phyloP scores from a whole-genome alignment of 1,284 basidiomycete genomes.

The Heterobasidion occidentale region DNA sequence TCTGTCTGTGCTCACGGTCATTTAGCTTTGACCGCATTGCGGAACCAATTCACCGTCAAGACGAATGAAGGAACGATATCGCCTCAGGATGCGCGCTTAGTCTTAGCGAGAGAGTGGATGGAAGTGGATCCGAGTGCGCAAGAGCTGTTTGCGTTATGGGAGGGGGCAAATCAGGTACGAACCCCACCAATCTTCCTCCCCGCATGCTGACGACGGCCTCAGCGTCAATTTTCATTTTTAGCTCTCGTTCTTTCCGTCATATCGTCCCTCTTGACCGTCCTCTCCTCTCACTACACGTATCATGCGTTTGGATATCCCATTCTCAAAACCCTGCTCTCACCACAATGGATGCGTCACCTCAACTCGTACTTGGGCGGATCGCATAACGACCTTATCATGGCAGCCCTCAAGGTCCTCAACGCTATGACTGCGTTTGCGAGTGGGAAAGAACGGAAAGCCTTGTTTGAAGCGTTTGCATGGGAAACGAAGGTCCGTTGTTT shows the following conservation, averaged over 20 bases:
- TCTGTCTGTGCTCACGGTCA: not conserved
- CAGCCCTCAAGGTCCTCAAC: constrained; percentile 55
- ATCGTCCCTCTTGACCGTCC: constrained; percentile 45
- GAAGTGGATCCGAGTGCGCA: constrained; percentile 43
- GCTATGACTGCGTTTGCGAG: constrained; percentile 53
- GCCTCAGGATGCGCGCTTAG: constrained; percentile 50
- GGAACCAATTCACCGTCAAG: constrained; percentile 49
- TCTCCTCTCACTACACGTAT: constrained; percentile 58
- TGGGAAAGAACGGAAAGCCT: constrained; percentile 50
- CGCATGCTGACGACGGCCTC: constrained; percentile 4
- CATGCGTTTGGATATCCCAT: constrained; percentile 54
- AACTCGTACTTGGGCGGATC: constrained; percentile 50
- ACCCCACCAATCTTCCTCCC: not conserved
- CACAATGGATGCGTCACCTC: constrained; percentile 44
- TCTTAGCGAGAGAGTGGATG: constrained; percentile 55
- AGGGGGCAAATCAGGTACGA: constrained; percentile 38
- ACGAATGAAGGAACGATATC: constrained; percentile 32
- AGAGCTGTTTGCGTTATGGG: constrained; percentile 60
- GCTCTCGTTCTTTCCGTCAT: constrained; percentile 44
- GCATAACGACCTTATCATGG: constrained; percentile 55
- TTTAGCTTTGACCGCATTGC: constrained; percentile 25
- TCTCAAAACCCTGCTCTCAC: constrained; percentile 46
- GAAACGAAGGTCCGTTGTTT: constrained; percentile 51
- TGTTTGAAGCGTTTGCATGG: constrained; percentile 68
- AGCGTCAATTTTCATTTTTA: constrained; percentile 39